A percentile compares a stretch with the other conserved stretches of the same genome.
Conservation (phyloP, 2,329 filamentous ascomycete genomes). For the Endothia cerciana region DNA sequence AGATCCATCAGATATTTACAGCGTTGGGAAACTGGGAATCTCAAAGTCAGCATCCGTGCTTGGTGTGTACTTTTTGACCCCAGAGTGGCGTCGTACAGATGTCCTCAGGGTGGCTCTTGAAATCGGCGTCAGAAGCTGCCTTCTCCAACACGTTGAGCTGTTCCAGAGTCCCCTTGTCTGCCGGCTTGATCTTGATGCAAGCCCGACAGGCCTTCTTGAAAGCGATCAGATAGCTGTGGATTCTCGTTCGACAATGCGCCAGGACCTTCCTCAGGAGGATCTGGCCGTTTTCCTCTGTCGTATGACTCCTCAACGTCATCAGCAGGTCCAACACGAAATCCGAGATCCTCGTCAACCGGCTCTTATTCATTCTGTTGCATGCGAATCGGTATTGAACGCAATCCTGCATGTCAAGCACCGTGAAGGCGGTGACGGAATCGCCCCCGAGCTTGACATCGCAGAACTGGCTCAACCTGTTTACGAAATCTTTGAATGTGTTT, state of each 20-base stretch:
- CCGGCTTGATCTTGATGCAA: neutral
- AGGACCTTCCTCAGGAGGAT: neutral
- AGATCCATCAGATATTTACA: neutral
- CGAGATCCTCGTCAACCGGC: neutral
- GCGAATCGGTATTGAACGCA: constrained; percentile 23
- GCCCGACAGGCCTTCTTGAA: neutral
- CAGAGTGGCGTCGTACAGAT: neutral
- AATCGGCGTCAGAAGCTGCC: neutral
- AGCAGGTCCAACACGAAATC: constrained; percentile 17
- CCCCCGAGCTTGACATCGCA: constrained; percentile 24
- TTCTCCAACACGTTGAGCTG: neutral
- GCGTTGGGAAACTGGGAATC: neutral
- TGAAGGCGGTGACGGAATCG: constrained; percentile 24
- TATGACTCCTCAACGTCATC: neutral
- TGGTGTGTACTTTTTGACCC: neutral
- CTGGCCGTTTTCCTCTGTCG: neutral
- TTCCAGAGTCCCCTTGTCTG: neutral
- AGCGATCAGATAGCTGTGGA: constrained; percentile 3
- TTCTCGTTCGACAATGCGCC: neutral
- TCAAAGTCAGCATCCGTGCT: neutral
- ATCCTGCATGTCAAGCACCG: constrained; percentile 13
- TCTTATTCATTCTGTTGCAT: constrained; percentile 15
- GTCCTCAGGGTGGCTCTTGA: neutral
- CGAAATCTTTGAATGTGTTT: constrained; percentile 10
- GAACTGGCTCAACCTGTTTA: constrained; percentile 27